These are phyloP conservation scores for Trichoderma harzianum DNA, from an alignment of 2,329 filamentous ascomycete species.

Conservation along the genomic window DNA sequence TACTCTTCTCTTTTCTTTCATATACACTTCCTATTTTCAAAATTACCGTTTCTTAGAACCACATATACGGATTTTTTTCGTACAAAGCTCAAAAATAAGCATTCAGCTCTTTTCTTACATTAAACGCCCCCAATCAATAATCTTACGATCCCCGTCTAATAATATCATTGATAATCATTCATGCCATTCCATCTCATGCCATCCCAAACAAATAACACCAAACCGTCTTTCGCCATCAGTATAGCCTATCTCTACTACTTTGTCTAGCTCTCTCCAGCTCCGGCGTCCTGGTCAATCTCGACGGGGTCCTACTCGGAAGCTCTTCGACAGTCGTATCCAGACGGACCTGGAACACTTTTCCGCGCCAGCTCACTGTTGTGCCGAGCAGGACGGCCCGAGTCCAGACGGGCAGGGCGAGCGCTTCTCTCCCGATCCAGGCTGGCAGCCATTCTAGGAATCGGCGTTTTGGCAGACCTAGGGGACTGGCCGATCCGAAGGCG, in stretches of 20 bases:
- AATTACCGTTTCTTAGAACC: not conserved
- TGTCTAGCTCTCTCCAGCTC: conserved; percentile 24
- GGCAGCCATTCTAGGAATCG: conserved; percentile 67
- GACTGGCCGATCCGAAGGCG: conserved; percentile 47
- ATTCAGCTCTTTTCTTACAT: not conserved
- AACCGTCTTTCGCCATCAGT: conserved; percentile 19
- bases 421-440: conserved; percentile 82
- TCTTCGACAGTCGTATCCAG: conserved; percentile 76
- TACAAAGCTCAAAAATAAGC: not conserved
- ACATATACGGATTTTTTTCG: not conserved
- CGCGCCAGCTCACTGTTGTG: conserved; percentile 82
- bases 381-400: conserved; percentile 85
- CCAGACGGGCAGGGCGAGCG: conserved; percentile 86
- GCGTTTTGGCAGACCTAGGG: conserved; percentile 45
- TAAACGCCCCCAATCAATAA: conserved; percentile 2
- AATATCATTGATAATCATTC: not conserved
- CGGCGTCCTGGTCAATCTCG: conserved; percentile 20
- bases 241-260: conserved; percentile 27
- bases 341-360: conserved; percentile 74
- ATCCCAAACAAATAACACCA: not conserved
- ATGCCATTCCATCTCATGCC: not conserved
- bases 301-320: conserved; percentile 17
- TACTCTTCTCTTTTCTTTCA: not conserved
- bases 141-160: not conserved
- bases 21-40: not conserved